A percentile compares a stretch with the other conserved stretches of the same genome.
Evolutionary conservation across 164 flowering plant genomes (phyloP).

Genomic region (Vitis cinerea): DNA sequence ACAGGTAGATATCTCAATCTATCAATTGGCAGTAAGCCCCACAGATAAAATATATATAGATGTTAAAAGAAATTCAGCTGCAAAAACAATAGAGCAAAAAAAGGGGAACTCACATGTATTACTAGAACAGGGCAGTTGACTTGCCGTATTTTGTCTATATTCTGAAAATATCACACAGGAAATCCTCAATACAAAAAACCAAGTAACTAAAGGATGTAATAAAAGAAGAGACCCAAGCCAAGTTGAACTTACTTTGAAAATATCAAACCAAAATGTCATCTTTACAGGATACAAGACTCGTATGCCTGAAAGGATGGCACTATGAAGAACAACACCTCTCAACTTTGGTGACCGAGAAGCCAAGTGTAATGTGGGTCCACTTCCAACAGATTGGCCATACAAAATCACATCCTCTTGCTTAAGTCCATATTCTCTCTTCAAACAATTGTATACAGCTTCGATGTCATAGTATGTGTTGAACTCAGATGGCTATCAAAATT

Average conservation of each 20-base stretch:
- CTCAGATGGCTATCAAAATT: slow-evolving; percentile 65
- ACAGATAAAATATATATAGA: no score
- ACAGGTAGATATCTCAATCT: no score
- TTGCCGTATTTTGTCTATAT: slow-evolving; percentile 84
- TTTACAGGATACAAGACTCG: slow-evolving; percentile 86
- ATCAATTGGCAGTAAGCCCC: no score
- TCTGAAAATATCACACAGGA: slow-evolving; percentile 46
- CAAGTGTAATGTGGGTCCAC: slow-evolving; percentile 90
- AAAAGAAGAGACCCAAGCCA: neutral
- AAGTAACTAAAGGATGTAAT: slow-evolving; percentile 1
- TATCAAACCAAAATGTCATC: slow-evolving; percentile 95
- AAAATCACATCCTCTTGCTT: slow-evolving; percentile 83
- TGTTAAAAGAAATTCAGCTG: no score
- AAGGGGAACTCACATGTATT: slow-evolving; percentile 75
- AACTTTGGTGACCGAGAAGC: slow-evolving; percentile 62
- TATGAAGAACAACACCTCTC: slow-evolving; percentile 86
- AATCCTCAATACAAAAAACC: slow-evolving; percentile 7
- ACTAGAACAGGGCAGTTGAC: slow-evolving; percentile 87
- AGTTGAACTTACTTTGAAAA: slow-evolving; percentile 65
- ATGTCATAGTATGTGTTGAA: slow-evolving; percentile 89
- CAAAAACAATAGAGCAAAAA: neutral
- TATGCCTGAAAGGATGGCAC: slow-evolving; percentile 92
- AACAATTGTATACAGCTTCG: slow-evolving; percentile 85
- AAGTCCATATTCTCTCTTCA: slow-evolving; percentile 71
- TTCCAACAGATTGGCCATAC: slow-evolving; percentile 95